Evolutionary conservation across 257 asterid species (phyloP), one percentile per base, ranked within the genome.

Genomic region (Lithospermum erythrorhizon): DNA sequence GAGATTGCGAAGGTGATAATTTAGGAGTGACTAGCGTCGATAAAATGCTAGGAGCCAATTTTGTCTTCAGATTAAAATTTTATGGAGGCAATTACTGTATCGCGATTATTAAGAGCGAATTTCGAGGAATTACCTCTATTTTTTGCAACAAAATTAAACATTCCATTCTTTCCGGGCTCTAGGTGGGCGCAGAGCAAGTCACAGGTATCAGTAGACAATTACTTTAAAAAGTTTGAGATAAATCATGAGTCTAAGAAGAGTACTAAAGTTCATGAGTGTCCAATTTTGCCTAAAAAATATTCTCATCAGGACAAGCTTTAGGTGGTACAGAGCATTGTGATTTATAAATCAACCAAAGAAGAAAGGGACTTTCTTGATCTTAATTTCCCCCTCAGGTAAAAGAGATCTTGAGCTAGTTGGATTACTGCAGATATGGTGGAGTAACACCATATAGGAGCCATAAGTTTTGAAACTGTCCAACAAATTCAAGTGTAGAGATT

Each of bases 121-220:
- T n/a, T n/a, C n/a, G n/a, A n/a, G n/a, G n/a, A n/a, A n/a, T n/a
- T n/a, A n/a, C n/a, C n/a, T n/a, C n/a, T n/a, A 69, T 81, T 7
- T 73, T 75, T 58, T 89, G 97, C 73, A 81, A 75, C 59, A 89
- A 81, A 63, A n/a, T n/a, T n/a, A n/a, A n/a, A 73, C 70, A 5
- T 89, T 89, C 59, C 78, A 81, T 21, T 84, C 95, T 2, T 87
- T 86, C 70, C 97, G 87, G 74, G 97, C 97, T 14, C 62, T 89
- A 16, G 97, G 97, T 1, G 97, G 97, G 3, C 97, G 87, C 65
- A 81, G 94, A 58, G 94, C 97, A 5, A 89, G 97, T 64, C 94
- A 89, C 72, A 87, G 86, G 64, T n/a, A n/a, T n/a, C n/a, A n/a
- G n/a, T n/a, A n/a, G n/a, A n/a, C n/a, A n/a, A n/a, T n/a, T n/a